Conservation (phyloP, 768 basidiomycete genomes). For the Lactifluus hygrophoroides region DNA sequence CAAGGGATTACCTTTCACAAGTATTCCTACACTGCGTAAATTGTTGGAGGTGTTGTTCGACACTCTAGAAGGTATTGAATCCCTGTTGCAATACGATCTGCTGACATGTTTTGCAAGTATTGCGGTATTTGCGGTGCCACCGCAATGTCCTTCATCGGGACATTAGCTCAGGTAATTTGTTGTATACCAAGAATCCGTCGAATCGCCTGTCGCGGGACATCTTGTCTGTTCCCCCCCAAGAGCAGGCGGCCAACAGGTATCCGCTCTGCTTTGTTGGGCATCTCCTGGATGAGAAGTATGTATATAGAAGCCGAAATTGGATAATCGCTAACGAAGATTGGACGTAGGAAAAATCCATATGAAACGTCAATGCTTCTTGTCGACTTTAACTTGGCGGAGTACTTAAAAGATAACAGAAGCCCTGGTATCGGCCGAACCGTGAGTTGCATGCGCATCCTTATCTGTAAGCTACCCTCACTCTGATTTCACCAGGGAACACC, state of each 20-base stretch:
- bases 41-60: conserved; percentile 3
- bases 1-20: neutral
- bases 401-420: neutral
- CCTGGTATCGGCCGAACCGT: neutral
- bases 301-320: neutral
- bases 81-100: neutral
- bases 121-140: neutral
- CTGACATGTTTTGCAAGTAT: conserved; percentile 6
- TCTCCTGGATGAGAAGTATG: conserved; percentile 3
- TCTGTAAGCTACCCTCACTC: neutral
- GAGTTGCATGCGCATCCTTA: neutral
- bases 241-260: neutral
- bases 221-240: too few relatives aligned
- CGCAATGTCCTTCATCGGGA: neutral
- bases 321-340: neutral
- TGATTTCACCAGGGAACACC: neutral
- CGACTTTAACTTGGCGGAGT: neutral
- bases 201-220: neutral
- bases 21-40: neutral
- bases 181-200: neutral
- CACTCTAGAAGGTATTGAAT: conserved; percentile 4
- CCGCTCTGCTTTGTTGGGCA: neutral
- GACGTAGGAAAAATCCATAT: neutral
- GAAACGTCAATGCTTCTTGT: neutral
- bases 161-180: neutral